These are phyloP conservation scores for Yamadazyma siamensis DNA, from an alignment of 1,139 yeast species.

Conservation along the genomic window DNA sequence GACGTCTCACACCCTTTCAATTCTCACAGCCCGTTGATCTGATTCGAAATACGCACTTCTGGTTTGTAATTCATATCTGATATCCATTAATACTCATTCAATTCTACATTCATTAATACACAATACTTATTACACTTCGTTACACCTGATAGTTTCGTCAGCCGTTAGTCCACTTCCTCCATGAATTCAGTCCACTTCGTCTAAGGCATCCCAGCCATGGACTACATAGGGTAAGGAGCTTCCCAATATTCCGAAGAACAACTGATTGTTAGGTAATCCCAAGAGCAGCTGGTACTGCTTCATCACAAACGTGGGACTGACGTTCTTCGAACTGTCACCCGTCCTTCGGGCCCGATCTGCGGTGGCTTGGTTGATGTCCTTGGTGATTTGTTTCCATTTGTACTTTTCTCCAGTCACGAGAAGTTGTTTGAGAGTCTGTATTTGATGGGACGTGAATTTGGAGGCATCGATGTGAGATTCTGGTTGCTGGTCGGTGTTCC, in stretches of 20 bases:
- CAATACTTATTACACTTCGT: not conserved
- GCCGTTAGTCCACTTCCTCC: not conserved
- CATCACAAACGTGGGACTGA: slow-evolving; percentile 44
- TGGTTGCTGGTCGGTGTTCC: no score
- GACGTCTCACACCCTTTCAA: no score
- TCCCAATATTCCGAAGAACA: slow-evolving; percentile 39
- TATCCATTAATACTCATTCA: no score
- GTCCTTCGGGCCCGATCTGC: slow-evolving; percentile 8
- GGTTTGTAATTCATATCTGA: no score
- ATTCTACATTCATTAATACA: not conserved
- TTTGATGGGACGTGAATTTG: slow-evolving; percentile 36
- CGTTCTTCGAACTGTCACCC: slow-evolving; percentile 25
- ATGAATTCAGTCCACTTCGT: slow-evolving; percentile 19
- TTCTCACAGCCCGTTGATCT: no score
- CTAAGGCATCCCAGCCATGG: slow-evolving; percentile 40
- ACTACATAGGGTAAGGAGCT: slow-evolving; percentile 42
- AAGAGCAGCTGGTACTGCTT: slow-evolving; percentile 41
- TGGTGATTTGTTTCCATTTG: slow-evolving; percentile 48
- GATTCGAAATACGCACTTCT: no score
- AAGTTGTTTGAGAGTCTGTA: slow-evolving; percentile 37
- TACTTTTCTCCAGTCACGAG: slow-evolving; percentile 42
- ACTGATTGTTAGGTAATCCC: slow-evolving; percentile 39
- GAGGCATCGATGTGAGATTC: slow-evolving; percentile 8
- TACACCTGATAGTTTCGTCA: not conserved
- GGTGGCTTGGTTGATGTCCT: slow-evolving; percentile 31